Base-by-base conservation (phyloP, 192 early-diverging fungal species). In the Coemansia asiatica region DNA sequence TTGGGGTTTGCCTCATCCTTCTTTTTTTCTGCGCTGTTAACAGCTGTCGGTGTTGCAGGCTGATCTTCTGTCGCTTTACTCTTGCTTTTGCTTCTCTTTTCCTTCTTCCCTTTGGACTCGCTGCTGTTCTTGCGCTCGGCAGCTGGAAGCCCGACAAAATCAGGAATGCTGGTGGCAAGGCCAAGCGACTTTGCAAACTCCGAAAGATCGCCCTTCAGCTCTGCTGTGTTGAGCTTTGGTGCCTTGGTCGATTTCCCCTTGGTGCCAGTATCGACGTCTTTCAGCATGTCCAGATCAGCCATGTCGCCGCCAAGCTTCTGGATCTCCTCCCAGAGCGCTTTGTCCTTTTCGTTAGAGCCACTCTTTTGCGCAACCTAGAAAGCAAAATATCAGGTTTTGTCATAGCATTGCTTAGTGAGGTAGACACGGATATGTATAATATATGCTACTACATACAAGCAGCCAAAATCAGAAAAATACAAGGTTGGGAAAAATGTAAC, bases 271-370 rank as follows among this genome's bases (percentile, higher is more conserved):
- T 81, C 78, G 9, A 85, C 82, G 23, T 86, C 87, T 15, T 71
- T 65, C 9, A 90, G 71, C 67, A 88, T 71, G 46, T 84, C 81
- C 58, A 88, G 62, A 54, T 90, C 89, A 16, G 70, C 73, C 63
- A 72, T 68, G 50, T 74, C 71, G 18, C 89, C 89, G 47, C 89
- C 89, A n/a, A 90, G 71, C 58, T 79, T 81, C 58, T 85, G 75
- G 62, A 90, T 90, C 79, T 90, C 87, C 22, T 71, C 71, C 67
- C 87, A 78, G 53, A 90, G 78, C 28, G 1, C 70, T 23, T 56
- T 28, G 29, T 62, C 58, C 50, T 65, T 35, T 12, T 19, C 29
- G 18, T 40, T 38, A 25, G 51, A 36, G 9, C 1, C 26, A 1
- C 18, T 27, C 22, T 44, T 60, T 9, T 25, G 21, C 22, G 22